These are phyloP conservation scores for Sugiyamaella chiloensis DNA, from an alignment of 805 yeast genomes.

Conservation along the genomic window DNA sequence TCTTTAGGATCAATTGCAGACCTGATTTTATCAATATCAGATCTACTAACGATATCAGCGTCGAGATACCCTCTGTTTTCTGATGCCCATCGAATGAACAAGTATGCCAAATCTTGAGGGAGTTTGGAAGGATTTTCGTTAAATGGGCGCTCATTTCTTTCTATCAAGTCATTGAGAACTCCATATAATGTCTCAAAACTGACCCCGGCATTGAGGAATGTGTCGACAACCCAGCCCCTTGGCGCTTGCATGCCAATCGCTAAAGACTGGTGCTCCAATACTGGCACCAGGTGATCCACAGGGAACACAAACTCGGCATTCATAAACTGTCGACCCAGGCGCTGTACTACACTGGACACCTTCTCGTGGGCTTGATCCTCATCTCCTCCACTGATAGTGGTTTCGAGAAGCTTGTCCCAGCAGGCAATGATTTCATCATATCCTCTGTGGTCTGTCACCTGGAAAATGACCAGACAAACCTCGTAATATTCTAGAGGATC, in stretches of 20 bases:
- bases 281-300: constrained; percentile 62
- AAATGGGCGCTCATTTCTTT: constrained; percentile 32
- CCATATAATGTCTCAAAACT: constrained; percentile 27
- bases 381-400: constrained; percentile 24
- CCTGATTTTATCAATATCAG: constrained; percentile 9
- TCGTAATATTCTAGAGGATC: constrained; percentile 87
- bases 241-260: constrained; percentile 42
- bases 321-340: constrained; percentile 61
- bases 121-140: constrained; percentile 25
- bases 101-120: constrained; percentile 28
- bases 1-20: constrained; percentile 9
- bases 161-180: constrained; percentile 30
- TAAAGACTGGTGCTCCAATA: constrained; percentile 55
- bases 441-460: constrained; percentile 80
- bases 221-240: constrained; percentile 38
- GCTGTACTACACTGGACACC: constrained; percentile 38
- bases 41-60: constrained; percentile 4
- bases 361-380: constrained; percentile 34
- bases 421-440: constrained; percentile 75
- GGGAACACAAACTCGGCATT: constrained; percentile 80
- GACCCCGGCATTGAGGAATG: constrained; percentile 36
- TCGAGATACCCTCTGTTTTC: constrained; percentile 15
- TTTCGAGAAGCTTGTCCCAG: constrained; percentile 72
- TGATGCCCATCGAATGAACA: constrained; percentile 25
- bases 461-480: constrained; percentile 71